These are phyloP conservation scores for Camellia lanceoleosa DNA, from an alignment of 148 eudicot genomes.

Conservation along the genomic window DNA sequence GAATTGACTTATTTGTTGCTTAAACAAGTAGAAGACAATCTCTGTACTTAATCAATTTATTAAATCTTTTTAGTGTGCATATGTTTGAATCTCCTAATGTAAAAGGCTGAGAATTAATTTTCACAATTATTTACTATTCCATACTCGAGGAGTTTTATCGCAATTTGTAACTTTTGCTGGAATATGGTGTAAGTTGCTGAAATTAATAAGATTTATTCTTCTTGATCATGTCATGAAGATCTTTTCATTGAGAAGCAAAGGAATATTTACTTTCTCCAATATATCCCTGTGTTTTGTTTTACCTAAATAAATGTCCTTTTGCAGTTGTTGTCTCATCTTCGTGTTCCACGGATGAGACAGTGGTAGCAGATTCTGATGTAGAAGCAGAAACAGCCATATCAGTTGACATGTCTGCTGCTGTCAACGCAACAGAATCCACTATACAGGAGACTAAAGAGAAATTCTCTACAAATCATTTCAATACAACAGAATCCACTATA, in stretches of 20 bases:
- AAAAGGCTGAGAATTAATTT: too few species aligned
- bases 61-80: too few species aligned
- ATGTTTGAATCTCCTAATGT: too few species aligned
- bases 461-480: constrained; percentile 4
- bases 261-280: neutral
- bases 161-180: neutral
- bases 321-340: constrained; percentile 86
- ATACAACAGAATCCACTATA: constrained; percentile 16
- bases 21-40: too few species aligned
- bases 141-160: too few species aligned
- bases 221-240: neutral
- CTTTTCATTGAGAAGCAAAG: neutral
- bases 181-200: neutral
- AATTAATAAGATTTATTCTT: neutral
- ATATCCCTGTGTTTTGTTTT: neutral
- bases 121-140: too few species aligned
- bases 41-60: too few species aligned
- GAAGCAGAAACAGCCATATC: constrained; percentile 82
- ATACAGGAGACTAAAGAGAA: constrained; percentile 26
- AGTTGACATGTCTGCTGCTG: constrained; percentile 26
- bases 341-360: constrained; percentile 95
- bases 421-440: constrained; percentile 19
- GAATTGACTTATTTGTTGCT: too few species aligned
- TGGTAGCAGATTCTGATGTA: constrained; percentile 93
- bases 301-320: constrained; percentile 15